phyloP scores from a whole-genome alignment of 805 yeast genomes.

The Lipomyces mesembrius region DNA sequence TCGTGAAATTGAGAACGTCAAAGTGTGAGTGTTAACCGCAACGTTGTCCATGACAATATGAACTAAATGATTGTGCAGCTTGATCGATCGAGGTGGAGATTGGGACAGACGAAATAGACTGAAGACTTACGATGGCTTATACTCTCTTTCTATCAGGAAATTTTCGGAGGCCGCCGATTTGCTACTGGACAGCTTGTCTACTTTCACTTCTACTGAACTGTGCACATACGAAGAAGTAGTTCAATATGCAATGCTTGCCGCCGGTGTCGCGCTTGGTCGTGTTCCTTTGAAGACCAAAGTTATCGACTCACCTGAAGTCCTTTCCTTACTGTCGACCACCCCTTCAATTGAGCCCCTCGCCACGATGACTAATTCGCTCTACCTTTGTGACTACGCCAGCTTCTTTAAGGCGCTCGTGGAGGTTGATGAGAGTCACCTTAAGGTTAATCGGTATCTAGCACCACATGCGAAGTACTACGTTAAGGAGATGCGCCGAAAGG shows the following conservation, averaged over 20 bases:
- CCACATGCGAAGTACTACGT: constrained; percentile 83
- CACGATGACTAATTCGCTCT: constrained; percentile 80
- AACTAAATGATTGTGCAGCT: constrained; percentile 34
- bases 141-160: constrained; percentile 80
- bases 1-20: constrained; percentile 73
- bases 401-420: constrained; percentile 78
- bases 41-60: not conserved
- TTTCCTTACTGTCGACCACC: constrained; percentile 75
- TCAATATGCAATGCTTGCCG: constrained; percentile 84
- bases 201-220: constrained; percentile 91
- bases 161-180: constrained; percentile 83
- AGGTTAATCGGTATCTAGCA: constrained; percentile 64
- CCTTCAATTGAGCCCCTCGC: constrained; percentile 77
- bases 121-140: constrained; percentile 89
- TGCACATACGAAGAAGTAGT: constrained; percentile 90
- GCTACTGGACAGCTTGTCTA: constrained; percentile 87
- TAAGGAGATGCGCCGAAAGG: constrained; percentile 92
- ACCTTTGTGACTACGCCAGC: constrained; percentile 82
- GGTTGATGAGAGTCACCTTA: constrained; percentile 74
- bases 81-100: constrained; percentile 96
- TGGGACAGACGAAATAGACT: constrained; percentile 98
- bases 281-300: constrained; percentile 81
- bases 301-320: constrained; percentile 91
- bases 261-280: constrained; percentile 79
- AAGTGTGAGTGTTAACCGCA: constrained; percentile 43